These are phyloP conservation scores for Clonostachys chloroleuca DNA, from an alignment of 2,329 filamentous ascomycete genomes.

Conservation along the genomic window DNA sequence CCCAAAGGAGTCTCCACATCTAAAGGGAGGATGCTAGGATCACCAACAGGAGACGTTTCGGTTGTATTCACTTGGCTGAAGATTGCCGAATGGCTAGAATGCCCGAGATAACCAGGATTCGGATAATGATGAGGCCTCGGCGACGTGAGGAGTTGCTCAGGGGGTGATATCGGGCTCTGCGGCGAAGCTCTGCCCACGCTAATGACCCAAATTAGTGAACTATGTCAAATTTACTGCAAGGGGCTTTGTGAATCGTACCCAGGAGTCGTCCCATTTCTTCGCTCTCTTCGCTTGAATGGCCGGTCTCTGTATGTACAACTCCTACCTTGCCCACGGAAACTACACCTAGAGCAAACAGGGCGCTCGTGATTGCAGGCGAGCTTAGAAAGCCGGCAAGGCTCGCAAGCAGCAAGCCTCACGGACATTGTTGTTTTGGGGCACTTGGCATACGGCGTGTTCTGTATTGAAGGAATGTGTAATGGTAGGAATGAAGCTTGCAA, in stretches of 20 bases:
- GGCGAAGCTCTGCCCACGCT: no score
- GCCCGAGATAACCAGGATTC: constrained; percentile 13
- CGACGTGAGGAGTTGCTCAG: no score
- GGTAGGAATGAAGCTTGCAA: no score
- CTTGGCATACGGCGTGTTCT: no score
- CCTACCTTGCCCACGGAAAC: no score
- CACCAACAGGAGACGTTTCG: background rate
- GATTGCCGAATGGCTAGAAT: constrained; percentile 10
- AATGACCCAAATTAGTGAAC: no score
- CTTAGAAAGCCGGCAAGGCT: constrained; percentile 3
- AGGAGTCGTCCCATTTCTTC: no score
- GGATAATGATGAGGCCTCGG: constrained; percentile 5
- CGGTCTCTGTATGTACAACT: background rate
- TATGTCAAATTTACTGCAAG: no score
- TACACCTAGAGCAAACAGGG: background rate
- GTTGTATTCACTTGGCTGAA: background rate
- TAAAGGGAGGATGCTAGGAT: background rate
- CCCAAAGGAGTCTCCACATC: background rate
- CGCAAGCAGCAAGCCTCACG: constrained; percentile 1
- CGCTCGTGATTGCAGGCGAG: constrained; percentile 2
- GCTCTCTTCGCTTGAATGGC: background rate
- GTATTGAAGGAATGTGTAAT: no score
- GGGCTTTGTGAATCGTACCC: no score
- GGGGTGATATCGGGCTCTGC: no score
- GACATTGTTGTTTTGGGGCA: no score